Evolutionary conservation across 2,329 filamentous ascomycete species (phyloP).

Genomic region (Aspergillus vadensis): DNA sequence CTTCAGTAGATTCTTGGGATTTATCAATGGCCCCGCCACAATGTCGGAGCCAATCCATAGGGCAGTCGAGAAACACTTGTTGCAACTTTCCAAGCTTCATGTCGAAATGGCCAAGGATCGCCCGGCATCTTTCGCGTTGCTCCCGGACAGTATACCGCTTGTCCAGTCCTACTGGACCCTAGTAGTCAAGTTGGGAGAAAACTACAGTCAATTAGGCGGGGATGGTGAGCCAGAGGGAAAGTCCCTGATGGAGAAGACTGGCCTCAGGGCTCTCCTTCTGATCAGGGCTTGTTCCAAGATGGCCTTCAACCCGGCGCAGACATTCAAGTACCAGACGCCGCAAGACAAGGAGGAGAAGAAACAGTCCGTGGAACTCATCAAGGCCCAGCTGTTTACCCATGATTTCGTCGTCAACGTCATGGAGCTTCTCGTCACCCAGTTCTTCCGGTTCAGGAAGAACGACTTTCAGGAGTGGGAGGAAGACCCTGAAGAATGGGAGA

Average conservation of each 20-base stretch:
- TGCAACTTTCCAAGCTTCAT: constrained; percentile 91
- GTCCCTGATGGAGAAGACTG: constrained; percentile 73
- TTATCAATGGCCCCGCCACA: constrained; percentile 61
- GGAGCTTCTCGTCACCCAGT: constrained; percentile 79
- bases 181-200: constrained; percentile 73
- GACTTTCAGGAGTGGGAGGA: constrained; percentile 93
- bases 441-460: constrained; percentile 81
- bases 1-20: constrained; percentile 72
- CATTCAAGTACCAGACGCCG: constrained; percentile 78
- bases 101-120: constrained; percentile 79
- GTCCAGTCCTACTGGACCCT: constrained; percentile 84
- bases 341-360: constrained; percentile 76
- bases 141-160: constrained; percentile 77
- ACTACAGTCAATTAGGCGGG: constrained; percentile 52
- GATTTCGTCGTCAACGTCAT: constrained; percentile 79
- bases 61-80: constrained; percentile 77
- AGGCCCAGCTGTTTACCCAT: constrained; percentile 71
- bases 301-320: constrained; percentile 76
- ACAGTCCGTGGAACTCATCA: constrained; percentile 68
- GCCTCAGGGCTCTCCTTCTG: constrained; percentile 79
- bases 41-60: constrained; percentile 57
- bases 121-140: constrained; percentile 76
- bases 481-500: constrained; percentile 94
- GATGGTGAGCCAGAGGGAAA: constrained; percentile 53
- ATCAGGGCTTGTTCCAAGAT: constrained; percentile 82